Evolutionary conservation across 345 rosid genomes (phyloP), one percentile per base, ranked within the genome.

Genomic region (Crucihimalaya himalaica): DNA sequence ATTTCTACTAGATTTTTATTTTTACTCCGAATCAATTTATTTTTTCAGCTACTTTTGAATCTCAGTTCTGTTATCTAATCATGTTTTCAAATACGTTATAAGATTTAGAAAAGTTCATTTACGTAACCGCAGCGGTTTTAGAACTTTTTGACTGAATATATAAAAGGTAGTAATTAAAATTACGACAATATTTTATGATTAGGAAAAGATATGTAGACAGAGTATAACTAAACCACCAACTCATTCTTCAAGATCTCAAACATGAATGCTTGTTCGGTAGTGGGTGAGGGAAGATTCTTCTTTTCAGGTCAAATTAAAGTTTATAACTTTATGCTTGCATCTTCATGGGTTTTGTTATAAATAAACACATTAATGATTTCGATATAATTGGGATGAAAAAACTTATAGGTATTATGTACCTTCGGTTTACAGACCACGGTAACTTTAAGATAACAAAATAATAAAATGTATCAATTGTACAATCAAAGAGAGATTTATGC

Each of bases 191-290:
- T 19, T 39, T 16, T 11, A 23, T 31, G 65, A 56, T 47, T 46
- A 46, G 27, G 19, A 66, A 73, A 73, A 57, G 52, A 46, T 15
- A 31, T 37, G 55, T 23, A 73, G 48, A 34, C 64, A 65, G 71
- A 64, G 51, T 55, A 56, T 11, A 67, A 75, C 5, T 51, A 68
- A 61, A 60, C 69, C 47, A 66, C 79, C 78, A 78, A 76, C 79
- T 78, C 79, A 74, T 72, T 81, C 82, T 78, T 79, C 84, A 82
- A 81, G 81, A 71, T 75, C 80, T 81, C 62, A 51, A 66, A 68
- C 83, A 78, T 81, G 81, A 82, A 84, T 80, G 83, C 78, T 73
- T 73, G 80, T 84, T 71, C 73, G 75, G 64, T 81, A 74, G 82
- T 78, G 68, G 77, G 57, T 63, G 78, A 68, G 56, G 29, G 58